phyloP scores from a whole-genome alignment of 2,329 filamentous ascomycete species.

The Hawksworthiomyces lignivorus region DNA sequence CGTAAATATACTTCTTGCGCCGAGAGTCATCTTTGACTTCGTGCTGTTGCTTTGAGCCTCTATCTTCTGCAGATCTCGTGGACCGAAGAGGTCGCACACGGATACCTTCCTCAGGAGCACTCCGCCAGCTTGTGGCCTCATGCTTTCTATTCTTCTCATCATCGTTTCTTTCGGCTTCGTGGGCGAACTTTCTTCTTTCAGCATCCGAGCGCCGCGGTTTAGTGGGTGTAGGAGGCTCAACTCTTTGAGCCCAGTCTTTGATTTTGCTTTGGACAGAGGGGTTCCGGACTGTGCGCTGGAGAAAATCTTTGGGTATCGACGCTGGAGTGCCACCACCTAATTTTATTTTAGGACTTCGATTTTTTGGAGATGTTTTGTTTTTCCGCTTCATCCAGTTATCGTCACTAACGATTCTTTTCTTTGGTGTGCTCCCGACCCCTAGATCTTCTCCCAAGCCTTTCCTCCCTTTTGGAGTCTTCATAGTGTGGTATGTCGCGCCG shows the following conservation, averaged over 20 bases:
- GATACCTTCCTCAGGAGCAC: conserved; percentile 21
- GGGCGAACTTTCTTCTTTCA: conserved; percentile 12
- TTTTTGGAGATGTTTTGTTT: conserved; percentile 37
- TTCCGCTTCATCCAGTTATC: conserved; percentile 69
- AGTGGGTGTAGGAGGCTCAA: conserved; percentile 38
- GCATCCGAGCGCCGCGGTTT: conserved; percentile 20
- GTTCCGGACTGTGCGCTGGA: conserved; percentile 44
- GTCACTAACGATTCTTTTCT: conserved; percentile 89
- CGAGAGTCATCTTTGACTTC: neutral
- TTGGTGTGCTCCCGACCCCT: conserved; percentile 55
- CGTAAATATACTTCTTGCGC: neutral
- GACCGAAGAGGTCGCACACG: conserved; percentile 30
- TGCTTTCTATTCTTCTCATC: conserved; percentile 16
- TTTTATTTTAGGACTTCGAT: conserved; percentile 20
- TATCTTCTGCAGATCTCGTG: conserved; percentile 8
- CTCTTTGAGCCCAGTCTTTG: conserved; percentile 51
- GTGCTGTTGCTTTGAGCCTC: neutral
- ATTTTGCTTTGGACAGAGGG: conserved; percentile 52
- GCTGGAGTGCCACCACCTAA: conserved; percentile 21
- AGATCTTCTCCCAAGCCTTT: conserved; percentile 22
- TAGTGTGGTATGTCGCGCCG: conserved; percentile 4
- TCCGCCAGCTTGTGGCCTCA: conserved; percentile 15
- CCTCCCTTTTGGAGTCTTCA: conserved; percentile 6
- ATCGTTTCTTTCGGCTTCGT: conserved; percentile 1
- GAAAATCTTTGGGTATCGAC: conserved; percentile 52